A percentile compares a stretch with the other conserved stretches of the same genome.
These are phyloP conservation scores for Marasmius tenuissimus DNA, from an alignment of 1,284 basidiomycete genomes.

Conservation along the genomic window DNA sequence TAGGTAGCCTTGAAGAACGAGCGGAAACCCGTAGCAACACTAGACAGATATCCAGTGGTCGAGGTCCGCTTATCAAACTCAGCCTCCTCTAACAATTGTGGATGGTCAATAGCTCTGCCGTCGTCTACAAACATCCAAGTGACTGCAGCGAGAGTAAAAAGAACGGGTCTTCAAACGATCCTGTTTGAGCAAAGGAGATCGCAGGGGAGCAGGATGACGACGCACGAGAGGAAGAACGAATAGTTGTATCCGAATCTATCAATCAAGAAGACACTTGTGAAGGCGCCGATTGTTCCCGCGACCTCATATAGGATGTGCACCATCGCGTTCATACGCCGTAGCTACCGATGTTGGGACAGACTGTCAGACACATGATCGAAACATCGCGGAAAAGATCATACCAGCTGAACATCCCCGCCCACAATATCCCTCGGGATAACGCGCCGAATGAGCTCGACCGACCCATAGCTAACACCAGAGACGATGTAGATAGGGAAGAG, in stretches of 20 bases:
- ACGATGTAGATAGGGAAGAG: conserved; percentile 32
- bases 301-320: conserved; percentile 30
- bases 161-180: conserved; percentile 15
- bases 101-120: neutral
- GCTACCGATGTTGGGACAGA: conserved; percentile 9
- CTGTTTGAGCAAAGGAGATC: conserved; percentile 16
- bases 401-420: conserved; percentile 28
- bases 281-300: conserved; percentile 28
- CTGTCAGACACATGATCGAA: neutral
- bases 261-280: conserved; percentile 29
- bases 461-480: conserved; percentile 28
- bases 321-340: neutral
- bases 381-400: conserved; percentile 8
- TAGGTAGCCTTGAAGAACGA: conserved; percentile 21
- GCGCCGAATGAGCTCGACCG: conserved; percentile 33
- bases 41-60: neutral
- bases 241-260: conserved; percentile 31
- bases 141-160: neutral
- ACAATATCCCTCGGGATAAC: conserved; percentile 34
- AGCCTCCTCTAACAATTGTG: neutral
- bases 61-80: neutral
- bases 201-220: neutral
- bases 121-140: neutral
- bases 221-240: conserved; percentile 28
- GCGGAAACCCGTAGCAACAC: neutral